These are phyloP conservation scores for Tricholoma matsutake DNA, from an alignment of 768 basidiomycete genomes.

Conservation along the genomic window DNA sequence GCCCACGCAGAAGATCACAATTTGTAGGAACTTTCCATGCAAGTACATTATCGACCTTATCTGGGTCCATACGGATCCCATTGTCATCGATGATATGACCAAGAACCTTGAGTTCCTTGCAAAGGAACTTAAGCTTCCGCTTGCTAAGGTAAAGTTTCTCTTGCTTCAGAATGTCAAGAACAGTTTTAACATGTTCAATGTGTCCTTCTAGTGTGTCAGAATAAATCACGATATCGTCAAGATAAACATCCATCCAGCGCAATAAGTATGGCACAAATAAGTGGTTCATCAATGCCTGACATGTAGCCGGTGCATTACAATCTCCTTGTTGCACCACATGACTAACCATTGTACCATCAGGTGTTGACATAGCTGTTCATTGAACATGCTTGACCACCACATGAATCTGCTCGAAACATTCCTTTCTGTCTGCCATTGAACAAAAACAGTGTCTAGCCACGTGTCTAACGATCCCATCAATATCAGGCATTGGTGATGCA, in stretches of 20 bases:
- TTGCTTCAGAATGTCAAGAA: conserved; percentile 19
- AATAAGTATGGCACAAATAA: conserved; percentile 5
- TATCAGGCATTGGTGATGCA: conserved; percentile 10
- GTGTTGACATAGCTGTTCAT: conserved; percentile 5
- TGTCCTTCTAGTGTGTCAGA: conserved; percentile 8
- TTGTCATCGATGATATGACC: conserved; percentile 23
- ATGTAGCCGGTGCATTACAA: conserved; percentile 5
- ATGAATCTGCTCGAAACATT: conserved; percentile 10
- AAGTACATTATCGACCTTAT: conserved; percentile 28
- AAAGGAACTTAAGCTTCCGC: conserved; percentile 27
- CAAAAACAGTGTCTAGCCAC: too few species aligned
- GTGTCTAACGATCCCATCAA: too few species aligned
- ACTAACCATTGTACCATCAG: conserved; percentile 11
- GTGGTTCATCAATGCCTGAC: conserved; percentile 11
- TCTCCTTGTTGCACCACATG: conserved; percentile 5
- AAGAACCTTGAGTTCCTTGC: conserved; percentile 20
- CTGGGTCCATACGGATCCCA: conserved; percentile 29
- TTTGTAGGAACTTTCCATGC: conserved; percentile 24
- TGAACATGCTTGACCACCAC: conserved; percentile 5
- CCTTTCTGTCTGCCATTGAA: conserved; percentile 1
- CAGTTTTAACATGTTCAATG: conserved; percentile 6
- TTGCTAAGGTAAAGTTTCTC: conserved; percentile 31
- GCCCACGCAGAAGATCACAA: conserved; percentile 25
- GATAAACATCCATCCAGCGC: conserved; percentile 9
- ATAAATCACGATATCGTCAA: conserved; percentile 11